These are phyloP conservation scores for Rossbeevera mucosa DNA, from an alignment of 768 basidiomycete genomes.

Conservation along the genomic window DNA sequence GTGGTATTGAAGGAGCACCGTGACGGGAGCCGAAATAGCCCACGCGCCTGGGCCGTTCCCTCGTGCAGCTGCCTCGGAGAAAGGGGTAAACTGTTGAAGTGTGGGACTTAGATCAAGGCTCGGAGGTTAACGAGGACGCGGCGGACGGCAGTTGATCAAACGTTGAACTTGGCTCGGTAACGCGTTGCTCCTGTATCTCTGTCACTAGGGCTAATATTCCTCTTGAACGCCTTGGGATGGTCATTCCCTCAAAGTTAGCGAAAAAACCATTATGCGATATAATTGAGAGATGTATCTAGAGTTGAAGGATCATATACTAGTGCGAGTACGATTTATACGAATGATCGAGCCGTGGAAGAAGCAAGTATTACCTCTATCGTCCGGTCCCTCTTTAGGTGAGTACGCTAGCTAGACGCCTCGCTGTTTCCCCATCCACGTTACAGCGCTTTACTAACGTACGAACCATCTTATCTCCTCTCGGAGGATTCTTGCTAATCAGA, in stretches of 20 bases:
- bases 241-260: not conserved
- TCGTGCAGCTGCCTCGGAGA: not conserved
- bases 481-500: conserved; percentile 18
- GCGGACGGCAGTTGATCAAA: no score
- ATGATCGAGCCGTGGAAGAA: not conserved
- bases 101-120: not conserved
- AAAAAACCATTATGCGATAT: not conserved
- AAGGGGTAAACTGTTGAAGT: not conserved
- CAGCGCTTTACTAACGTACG: conserved; percentile 25
- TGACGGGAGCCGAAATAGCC: conserved; percentile 21
- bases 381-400: conserved; percentile 1
- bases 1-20: conserved; percentile 29
- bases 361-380: not conserved
- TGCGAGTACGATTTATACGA: not conserved
- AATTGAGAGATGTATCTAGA: not conserved
- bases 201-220: no score
- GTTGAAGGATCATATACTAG: not conserved
- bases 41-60: conserved; percentile 2
- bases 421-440: conserved; percentile 26
- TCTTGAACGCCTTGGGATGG: no score
- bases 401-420: conserved; percentile 16
- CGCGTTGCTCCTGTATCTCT: no score
- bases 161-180: no score
- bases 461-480: conserved; percentile 25
- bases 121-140: not conserved